These are phyloP conservation scores for Lichtheimia ramosa DNA, from an alignment of 371 early-diverging fungal species.

Conservation along the genomic window DNA sequence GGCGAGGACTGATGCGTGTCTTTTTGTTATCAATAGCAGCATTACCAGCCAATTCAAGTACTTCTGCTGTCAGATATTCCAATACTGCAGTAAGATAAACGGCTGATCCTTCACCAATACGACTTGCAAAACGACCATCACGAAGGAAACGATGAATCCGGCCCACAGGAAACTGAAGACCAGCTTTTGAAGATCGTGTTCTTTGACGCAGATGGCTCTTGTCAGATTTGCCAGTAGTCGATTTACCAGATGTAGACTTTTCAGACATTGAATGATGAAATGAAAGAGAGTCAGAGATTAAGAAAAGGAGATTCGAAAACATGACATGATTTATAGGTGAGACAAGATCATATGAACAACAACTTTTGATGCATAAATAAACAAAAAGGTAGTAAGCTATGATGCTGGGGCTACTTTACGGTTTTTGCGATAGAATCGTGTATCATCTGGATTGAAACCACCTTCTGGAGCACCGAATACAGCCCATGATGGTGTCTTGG, in stretches of 20 bases:
- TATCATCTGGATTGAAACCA: conserved; percentile 81
- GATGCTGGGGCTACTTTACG: conserved; percentile 22
- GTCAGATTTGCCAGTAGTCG: too few relatives aligned
- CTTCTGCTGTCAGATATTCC: conserved; percentile 92
- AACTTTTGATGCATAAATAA: not conserved
- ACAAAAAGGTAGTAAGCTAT: not conserved
- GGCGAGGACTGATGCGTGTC: conserved; percentile 83
- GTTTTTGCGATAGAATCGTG: conserved; percentile 66
- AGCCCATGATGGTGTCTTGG: conserved; percentile 78
- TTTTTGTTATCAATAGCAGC: conserved; percentile 92
- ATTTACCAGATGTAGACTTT: not conserved
- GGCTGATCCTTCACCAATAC: conserved; percentile 86
- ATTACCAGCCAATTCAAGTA: conserved; percentile 91
- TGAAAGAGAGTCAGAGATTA: not conserved
- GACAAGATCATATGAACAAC: not conserved
- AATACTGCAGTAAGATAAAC: conserved; percentile 91
- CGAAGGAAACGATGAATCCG: conserved; percentile 91
- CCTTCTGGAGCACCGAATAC: conserved; percentile 70
- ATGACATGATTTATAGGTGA: too few relatives aligned
- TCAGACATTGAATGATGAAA: not conserved
- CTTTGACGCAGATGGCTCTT: not conserved
- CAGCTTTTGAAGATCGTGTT: conserved; percentile 32
- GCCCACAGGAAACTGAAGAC: conserved; percentile 90
- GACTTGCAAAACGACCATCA: conserved; percentile 86
- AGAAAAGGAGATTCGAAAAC: not conserved